Evolutionary conservation across 140 eudicot species (phyloP).

Genomic region (Erigeron philadelphicus): DNA sequence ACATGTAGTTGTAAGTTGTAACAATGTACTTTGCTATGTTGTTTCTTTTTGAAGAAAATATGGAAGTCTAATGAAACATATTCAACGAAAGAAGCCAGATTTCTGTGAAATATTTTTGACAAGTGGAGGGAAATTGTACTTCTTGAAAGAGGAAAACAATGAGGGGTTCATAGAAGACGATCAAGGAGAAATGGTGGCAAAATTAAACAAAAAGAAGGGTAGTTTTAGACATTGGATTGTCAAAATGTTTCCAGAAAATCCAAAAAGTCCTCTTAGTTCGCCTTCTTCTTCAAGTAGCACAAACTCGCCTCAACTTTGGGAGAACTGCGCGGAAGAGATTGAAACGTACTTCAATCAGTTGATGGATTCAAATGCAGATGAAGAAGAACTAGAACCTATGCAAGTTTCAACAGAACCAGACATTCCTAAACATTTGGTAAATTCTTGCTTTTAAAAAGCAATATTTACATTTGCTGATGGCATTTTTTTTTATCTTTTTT

Average conservation of each 20-base stretch:
- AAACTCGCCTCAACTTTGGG: constrained; percentile 46
- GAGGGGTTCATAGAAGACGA: constrained; percentile 54
- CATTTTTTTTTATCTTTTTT: too few species aligned
- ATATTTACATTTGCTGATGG: constrained; percentile 1
- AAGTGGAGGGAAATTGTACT: constrained; percentile 56
- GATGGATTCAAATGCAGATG: constrained; percentile 34
- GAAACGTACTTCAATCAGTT: constrained; percentile 54
- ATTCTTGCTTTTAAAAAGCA: constrained; percentile 5
- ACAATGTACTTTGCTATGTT: constrained; percentile 5
- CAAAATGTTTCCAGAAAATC: constrained; percentile 40
- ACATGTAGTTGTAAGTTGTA: not conserved
- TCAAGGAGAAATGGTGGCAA: constrained; percentile 47
- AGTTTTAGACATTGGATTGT: constrained; percentile 62
- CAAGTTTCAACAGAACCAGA: constrained; percentile 31
- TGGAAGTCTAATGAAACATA: constrained; percentile 32
- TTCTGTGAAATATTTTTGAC: constrained; percentile 58
- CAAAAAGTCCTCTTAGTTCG: constrained; percentile 31
- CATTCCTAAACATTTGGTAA: constrained; percentile 46
- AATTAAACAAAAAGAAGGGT: constrained; percentile 30
- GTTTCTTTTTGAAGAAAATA: constrained; percentile 39
- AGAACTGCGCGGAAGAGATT: constrained; percentile 43
- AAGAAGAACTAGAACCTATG: constrained; percentile 27
- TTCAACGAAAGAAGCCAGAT: constrained; percentile 55
- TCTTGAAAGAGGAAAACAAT: constrained; percentile 49
- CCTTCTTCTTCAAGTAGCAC: constrained; percentile 39